A percentile compares a stretch with the other conserved stretches of the same genome.
Evolutionary conservation across 2,329 filamentous ascomycete genomes (phyloP).

Genomic region (Daldinia sp.): DNA sequence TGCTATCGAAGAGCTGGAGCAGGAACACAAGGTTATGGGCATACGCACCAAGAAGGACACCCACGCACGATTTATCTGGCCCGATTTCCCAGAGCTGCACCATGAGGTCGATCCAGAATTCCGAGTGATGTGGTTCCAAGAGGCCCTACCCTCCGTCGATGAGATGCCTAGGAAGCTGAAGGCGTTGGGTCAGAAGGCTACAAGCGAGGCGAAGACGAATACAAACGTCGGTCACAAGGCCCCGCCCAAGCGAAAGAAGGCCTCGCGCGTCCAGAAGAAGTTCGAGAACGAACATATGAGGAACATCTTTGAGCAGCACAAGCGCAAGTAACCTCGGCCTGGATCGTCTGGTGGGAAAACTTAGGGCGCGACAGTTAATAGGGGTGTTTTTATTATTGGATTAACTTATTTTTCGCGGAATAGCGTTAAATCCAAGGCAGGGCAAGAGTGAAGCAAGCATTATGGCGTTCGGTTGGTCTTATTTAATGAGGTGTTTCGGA

Average conservation of each 20-base stretch:
- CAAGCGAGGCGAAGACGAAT: conserved; percentile 80
- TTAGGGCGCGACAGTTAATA: neutral
- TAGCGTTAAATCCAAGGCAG: neutral
- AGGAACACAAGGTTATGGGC: conserved; percentile 82
- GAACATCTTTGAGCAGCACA: conserved; percentile 74
- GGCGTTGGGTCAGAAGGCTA: conserved; percentile 83
- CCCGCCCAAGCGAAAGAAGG: conserved; percentile 74
- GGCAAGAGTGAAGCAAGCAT: conserved; percentile 22
- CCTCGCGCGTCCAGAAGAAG: conserved; percentile 80
- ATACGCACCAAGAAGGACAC: conserved; percentile 94
- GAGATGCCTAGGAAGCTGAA: conserved; percentile 80
- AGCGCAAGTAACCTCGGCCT: conserved; percentile 7
- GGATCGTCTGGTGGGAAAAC: conserved; percentile 51
- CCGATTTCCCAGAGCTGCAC: conserved; percentile 83
- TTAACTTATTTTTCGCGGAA: neutral
- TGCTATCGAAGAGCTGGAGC: conserved; percentile 81
- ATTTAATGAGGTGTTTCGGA: conserved; percentile 23
- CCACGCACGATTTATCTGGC: conserved; percentile 86
- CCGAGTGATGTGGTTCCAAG: conserved; percentile 83
- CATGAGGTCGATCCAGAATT: conserved; percentile 86
- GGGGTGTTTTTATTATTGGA: neutral
- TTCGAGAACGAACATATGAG: conserved; percentile 90
- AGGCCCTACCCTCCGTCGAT: conserved; percentile 79
- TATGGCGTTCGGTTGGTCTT: conserved; percentile 31
- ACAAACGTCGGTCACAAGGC: conserved; percentile 66